phyloP scores from a whole-genome alignment of 352 stramenopile species.

The Hyphochytrium catenoides region DNA sequence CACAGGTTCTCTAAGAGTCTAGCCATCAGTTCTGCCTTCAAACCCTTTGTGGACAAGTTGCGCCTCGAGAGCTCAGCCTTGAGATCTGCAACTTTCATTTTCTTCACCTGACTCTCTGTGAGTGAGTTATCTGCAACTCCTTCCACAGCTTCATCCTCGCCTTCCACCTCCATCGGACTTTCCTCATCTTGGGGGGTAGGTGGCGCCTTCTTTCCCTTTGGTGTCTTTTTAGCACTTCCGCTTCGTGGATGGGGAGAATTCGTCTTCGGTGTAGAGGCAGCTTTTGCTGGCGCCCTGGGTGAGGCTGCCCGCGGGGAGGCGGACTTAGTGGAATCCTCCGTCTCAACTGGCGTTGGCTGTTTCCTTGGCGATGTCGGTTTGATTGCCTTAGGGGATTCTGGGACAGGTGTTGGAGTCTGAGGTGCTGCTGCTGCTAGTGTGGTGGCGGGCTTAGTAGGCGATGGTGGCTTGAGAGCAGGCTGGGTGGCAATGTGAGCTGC shows the following conservation, averaged over 20 bases:
- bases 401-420: too few relatives aligned
- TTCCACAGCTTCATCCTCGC: neutral
- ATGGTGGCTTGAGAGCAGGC: too few relatives aligned
- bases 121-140: neutral
- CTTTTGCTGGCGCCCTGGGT: neutral
- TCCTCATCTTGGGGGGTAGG: too few relatives aligned
- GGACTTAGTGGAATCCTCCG: too few relatives aligned
- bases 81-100: slow-evolving; percentile 6
- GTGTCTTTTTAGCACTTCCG: neutral
- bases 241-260: neutral
- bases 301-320: too few relatives aligned
- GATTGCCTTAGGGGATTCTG: too few relatives aligned
- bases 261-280: neutral
- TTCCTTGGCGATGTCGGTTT: too few relatives aligned
- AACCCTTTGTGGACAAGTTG: slow-evolving; percentile 2
- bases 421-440: too few relatives aligned
- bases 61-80: slow-evolving; percentile 3
- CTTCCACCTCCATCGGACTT: slow-evolving; percentile 4
- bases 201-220: neutral
- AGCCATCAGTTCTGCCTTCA: slow-evolving; percentile 5
- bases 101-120: neutral
- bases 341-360: too few relatives aligned
- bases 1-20: slow-evolving; percentile 1
- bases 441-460: too few relatives aligned
- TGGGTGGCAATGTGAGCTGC: too few relatives aligned